These are phyloP conservation scores for Amanita exitialis DNA, from an alignment of 768 basidiomycete genomes.

Conservation along the genomic window DNA sequence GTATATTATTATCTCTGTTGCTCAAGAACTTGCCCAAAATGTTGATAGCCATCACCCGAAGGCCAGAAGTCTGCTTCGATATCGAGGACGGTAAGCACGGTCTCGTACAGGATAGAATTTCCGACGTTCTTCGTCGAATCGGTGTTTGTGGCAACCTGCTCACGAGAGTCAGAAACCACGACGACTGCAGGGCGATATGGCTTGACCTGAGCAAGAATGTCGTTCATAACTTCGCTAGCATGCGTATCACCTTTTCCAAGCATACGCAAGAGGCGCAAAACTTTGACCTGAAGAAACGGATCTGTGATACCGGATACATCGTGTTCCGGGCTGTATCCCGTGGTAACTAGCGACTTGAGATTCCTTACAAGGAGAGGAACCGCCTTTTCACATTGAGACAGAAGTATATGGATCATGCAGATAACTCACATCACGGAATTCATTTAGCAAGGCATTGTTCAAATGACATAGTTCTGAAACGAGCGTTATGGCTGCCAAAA, in stretches of 20 bases:
- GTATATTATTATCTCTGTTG: constrained; percentile 97
- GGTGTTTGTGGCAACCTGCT: constrained; percentile 95
- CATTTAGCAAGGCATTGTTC: constrained; percentile 62
- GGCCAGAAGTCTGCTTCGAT: constrained; percentile 93
- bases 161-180: neutral
- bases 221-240: constrained; percentile 96
- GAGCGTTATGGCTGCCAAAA: constrained; percentile 89
- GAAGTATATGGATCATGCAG: neutral
- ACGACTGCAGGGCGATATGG: neutral
- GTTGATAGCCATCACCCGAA: constrained; percentile 99
- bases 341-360: constrained; percentile 88
- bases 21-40: constrained; percentile 97
- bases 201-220: constrained; percentile 70
- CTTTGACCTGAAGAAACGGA: constrained; percentile 91
- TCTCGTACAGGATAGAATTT: constrained; percentile 96
- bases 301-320: constrained; percentile 99
- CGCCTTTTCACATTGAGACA: constrained; percentile 37
- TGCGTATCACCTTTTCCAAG: constrained; percentile 77
- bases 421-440: constrained; percentile 76
- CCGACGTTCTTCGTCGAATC: constrained; percentile 97
- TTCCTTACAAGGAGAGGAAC: constrained; percentile 92
- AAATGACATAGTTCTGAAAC: constrained; percentile 90
- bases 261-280: constrained; percentile 79
- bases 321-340: constrained; percentile 96
- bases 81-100: constrained; percentile 90